Percentiles rank a stretch among this genome's conserved stretches.
Evolutionary conservation across 2,329 filamentous ascomycete genomes (phyloP).

Genomic region (Beauveria sp.): DNA sequence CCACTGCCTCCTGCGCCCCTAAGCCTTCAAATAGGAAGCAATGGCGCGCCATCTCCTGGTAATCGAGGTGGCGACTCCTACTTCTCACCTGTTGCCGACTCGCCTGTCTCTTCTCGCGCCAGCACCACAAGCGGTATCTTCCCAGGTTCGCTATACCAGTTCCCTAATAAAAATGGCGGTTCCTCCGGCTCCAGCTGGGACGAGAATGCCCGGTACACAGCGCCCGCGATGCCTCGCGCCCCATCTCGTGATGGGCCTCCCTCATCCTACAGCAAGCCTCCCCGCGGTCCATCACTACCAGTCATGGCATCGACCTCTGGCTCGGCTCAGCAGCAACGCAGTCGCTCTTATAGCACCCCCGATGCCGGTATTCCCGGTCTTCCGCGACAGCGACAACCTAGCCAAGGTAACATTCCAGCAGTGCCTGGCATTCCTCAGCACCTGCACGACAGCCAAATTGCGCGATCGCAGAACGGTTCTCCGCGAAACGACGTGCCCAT

Average conservation of each 20-base stretch:
- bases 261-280: slow-evolving; percentile 59
- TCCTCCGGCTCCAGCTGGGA: slow-evolving; percentile 63
- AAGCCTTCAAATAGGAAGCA: slow-evolving; percentile 57
- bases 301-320: slow-evolving; percentile 54
- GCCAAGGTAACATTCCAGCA: slow-evolving; percentile 52
- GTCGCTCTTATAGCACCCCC: slow-evolving; percentile 84
- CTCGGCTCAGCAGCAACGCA: slow-evolving; percentile 59
- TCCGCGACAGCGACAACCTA: slow-evolving; percentile 48
- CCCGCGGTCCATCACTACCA: slow-evolving; percentile 72
- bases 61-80: slow-evolving; percentile 70
- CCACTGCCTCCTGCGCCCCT: slow-evolving; percentile 50
- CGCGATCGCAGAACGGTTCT: slow-evolving; percentile 75
- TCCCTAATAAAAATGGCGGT: slow-evolving; percentile 54
- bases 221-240: slow-evolving; percentile 75
- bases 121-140: slow-evolving; percentile 73
- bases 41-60: slow-evolving; percentile 49
- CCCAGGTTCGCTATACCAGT: slow-evolving; percentile 47
- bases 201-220: slow-evolving; percentile 78
- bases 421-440: slow-evolving; percentile 73
- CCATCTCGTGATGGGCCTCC: slow-evolving; percentile 70
- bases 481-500: slow-evolving; percentile 62
- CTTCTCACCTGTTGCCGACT: slow-evolving; percentile 82
- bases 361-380: slow-evolving; percentile 72
- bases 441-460: slow-evolving; percentile 55
- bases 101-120: slow-evolving; percentile 66